Base-by-base conservation (phyloP, 768 basidiomycete species). In the Phaeotremella fagi region DNA sequence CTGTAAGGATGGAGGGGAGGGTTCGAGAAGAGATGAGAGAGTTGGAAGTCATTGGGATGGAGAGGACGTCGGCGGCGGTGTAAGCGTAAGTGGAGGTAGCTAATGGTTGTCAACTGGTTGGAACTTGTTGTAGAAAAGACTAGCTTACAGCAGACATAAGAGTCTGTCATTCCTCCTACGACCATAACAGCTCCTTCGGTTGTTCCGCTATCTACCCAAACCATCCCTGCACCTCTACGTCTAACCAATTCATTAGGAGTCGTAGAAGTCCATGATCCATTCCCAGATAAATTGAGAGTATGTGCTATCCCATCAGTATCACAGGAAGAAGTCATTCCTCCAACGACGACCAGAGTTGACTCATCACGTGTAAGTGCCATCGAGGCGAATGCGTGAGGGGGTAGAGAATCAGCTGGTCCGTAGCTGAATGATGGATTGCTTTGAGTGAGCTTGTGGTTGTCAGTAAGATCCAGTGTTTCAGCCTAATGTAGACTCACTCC, bases 311-410 rank as follows among this genome's bases (percentile, higher is more conserved):
- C 50, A 45, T 74, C 72, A 1, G 53, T 42, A 4, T 42, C 16
- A 47, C 73, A 74, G 15, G 51, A 49, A 2, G 64, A 59, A 11
- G 73, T 74, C 63, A 71, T 58, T n/a, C 72, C 72, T n/a, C 70
- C 70, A n/a, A 67, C 28, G 16, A 63, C 59, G 45, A 69, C 55
- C 28, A 71, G 28, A 2, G 55, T 58, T 24, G 45, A 53, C 1
- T 46, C 56, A n/a, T 68, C 53, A 4, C 55, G 37, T 7, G 62
- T 54, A 5, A 68, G 36, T 6, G 59, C 47, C n/a, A 57, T 45
- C 2, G 66, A 56, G 12, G 64, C 71, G 48, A 68, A 74, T 4
- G 73, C 71, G 37, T 72, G 71, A 3, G 73, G 69, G 3, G 72
- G 68, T 1, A 74, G 60, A 35, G 53, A 54, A 24, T 44, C 24